Conservation (phyloP, 2,329 filamentous ascomycete genomes). For the Metarhizium brunneum region DNA sequence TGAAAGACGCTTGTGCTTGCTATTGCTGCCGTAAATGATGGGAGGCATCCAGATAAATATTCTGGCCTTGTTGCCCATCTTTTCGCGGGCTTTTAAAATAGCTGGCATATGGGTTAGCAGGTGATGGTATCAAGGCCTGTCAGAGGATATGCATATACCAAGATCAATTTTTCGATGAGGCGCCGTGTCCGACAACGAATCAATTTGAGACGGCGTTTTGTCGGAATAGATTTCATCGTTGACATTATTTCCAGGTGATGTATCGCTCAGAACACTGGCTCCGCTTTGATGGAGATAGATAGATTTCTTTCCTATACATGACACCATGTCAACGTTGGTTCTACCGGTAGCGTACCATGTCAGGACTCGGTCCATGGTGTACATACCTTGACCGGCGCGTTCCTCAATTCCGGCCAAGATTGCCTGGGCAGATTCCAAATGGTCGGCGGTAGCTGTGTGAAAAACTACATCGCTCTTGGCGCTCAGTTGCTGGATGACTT, state of each 20-base stretch:
- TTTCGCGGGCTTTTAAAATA: background rate
- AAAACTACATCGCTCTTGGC: background rate
- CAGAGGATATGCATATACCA: background rate
- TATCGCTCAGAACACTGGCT: background rate
- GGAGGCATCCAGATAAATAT: conserved; percentile 2
- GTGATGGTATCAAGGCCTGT: background rate
- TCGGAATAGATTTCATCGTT: background rate
- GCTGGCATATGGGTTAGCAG: background rate
- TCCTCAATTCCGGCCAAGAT: background rate
- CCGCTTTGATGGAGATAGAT: conserved; percentile 2
- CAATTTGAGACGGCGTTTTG: background rate
- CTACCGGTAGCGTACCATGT: background rate
- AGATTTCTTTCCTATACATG: background rate
- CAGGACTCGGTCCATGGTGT: background rate
- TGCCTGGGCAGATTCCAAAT: background rate
- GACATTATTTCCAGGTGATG: background rate
- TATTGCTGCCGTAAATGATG: conserved; percentile 2
- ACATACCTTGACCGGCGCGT: background rate
- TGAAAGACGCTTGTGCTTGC: conserved; percentile 1
- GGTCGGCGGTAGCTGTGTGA: background rate
- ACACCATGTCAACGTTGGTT: background rate
- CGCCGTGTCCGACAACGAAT: background rate
- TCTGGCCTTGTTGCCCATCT: background rate
- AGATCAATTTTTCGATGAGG: conserved; percentile 2
- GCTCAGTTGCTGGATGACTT: background rate